Base-by-base conservation (phyloP, 2,329 filamentous ascomycete species). In the Stagonosporopsis vannaccii region DNA sequence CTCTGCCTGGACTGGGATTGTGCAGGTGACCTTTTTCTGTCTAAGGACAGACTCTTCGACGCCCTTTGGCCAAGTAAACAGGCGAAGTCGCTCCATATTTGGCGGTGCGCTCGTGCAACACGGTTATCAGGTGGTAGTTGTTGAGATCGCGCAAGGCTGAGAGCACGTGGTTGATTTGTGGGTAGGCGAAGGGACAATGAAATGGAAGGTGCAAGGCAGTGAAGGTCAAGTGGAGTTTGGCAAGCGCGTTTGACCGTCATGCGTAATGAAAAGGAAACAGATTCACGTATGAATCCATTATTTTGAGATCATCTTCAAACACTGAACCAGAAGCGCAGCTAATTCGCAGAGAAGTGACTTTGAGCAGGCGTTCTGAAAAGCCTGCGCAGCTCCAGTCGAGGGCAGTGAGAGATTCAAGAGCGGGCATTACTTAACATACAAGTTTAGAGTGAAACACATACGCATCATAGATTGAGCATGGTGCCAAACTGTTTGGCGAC, bases 1-100 rank as follows among this genome's bases (percentile, higher is more conserved):
- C 28, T 71, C 69, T 5, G 19, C 30, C 2, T 66, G 67, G 2
- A 71, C 67, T 1, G 36, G 49, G 30, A 71, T 60, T 12, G 17
- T 30, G 6, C n/a, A 25, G 37, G 19, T 33, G 30, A 56, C 32
- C 8, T 40, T 47, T 25, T 51, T 51, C 32, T 37, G 28, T 26
- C 13, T 51, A 12, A 56, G 22, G 11, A 28, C 32, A 19, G 53
- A 47, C 36, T 42, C 42, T n/a, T 46, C 36, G n/a, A 56, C 22
- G 20, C 44, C 42, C 3, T 44, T 12, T 22, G 53, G 53, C 53
- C 47, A 56, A 23, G 47, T 51, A 26, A 42, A 25, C 2, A 6
- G 11, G 17, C 42, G 53, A 6, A 22, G 2, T 15, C 33, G 25
- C 4, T 50, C 42, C 50, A 53, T 53, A 13, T 19, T 25, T n/a